Percentiles rank a stretch among this genome's conserved stretches.
These are phyloP conservation scores for Solanum acaule DNA, from an alignment of 257 asterid species.

Conservation along the genomic window DNA sequence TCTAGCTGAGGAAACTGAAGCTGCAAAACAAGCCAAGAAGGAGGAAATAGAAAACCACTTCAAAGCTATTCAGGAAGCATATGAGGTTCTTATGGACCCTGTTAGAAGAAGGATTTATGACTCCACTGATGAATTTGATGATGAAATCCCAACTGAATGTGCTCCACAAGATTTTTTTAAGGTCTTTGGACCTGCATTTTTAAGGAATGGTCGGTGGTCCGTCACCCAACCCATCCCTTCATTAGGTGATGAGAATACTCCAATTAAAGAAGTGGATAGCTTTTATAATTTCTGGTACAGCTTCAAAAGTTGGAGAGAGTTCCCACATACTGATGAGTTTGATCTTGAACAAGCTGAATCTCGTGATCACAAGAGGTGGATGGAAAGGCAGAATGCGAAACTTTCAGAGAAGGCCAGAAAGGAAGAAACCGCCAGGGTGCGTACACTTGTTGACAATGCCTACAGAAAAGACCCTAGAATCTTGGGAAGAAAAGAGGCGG, in stretches of 20 bases:
- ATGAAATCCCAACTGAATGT: constrained; percentile 78
- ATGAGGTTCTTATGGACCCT: constrained; percentile 89
- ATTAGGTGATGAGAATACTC: constrained; percentile 69
- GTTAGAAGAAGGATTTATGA: constrained; percentile 84
- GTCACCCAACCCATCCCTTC: constrained; percentile 57
- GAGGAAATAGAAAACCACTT: constrained; percentile 88
- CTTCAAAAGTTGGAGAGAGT: constrained; percentile 96
- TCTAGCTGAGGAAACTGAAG: constrained; percentile 80
- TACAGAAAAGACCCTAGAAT: constrained; percentile 85
- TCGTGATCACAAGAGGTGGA: constrained; percentile 94
- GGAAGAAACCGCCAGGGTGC: constrained; percentile 71
- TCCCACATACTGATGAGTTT: constrained; percentile 94
- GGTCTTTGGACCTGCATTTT: constrained; percentile 91
- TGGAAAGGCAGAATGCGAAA: constrained; percentile 95
- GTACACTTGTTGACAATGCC: constrained; percentile 87
- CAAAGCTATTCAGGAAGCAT: constrained; percentile 89
- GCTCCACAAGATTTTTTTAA: constrained; percentile 86
- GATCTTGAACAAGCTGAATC: constrained; percentile 94
- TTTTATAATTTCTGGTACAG: constrained; percentile 88
- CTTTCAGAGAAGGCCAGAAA: constrained; percentile 92
- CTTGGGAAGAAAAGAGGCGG: constrained; percentile 69
- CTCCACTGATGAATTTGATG: constrained; percentile 97
- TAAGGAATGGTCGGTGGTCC: constrained; percentile 99
- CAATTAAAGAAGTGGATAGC: constrained; percentile 57
- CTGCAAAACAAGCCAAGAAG: constrained; percentile 76